phyloP scores from a whole-genome alignment of 2,329 filamentous ascomycete species.

The Pseudocercospora crystallina region DNA sequence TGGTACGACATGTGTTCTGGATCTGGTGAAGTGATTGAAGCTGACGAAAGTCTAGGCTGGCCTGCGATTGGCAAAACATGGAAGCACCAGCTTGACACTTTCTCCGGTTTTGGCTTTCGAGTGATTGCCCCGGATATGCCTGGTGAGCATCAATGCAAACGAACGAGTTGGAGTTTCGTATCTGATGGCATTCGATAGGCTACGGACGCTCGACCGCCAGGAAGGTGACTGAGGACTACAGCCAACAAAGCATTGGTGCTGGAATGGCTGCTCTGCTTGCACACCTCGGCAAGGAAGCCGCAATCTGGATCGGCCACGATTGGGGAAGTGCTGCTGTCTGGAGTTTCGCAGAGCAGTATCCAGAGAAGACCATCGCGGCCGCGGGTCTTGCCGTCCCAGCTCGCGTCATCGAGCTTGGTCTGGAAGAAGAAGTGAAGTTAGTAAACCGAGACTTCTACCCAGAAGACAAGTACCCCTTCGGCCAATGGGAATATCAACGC shows the following conservation, averaged over 20 bases:
- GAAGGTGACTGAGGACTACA: slow-evolving; percentile 33
- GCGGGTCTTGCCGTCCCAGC: slow-evolving; percentile 43
- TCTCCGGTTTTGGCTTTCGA: slow-evolving; percentile 30
- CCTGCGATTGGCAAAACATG: slow-evolving; percentile 38
- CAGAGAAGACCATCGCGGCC: slow-evolving; percentile 34
- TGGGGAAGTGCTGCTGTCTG: slow-evolving; percentile 41
- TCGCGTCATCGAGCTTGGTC: slow-evolving; percentile 42
- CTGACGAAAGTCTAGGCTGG: slow-evolving; percentile 27
- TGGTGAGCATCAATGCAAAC: background rate
- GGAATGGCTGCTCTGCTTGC: slow-evolving; percentile 42
- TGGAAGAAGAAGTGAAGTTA: slow-evolving; percentile 36
- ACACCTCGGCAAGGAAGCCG: slow-evolving; percentile 39
- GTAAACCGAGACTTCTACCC: slow-evolving; percentile 50
- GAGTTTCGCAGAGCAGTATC: slow-evolving; percentile 28
- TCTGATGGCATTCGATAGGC: slow-evolving; percentile 19
- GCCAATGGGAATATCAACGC: slow-evolving; percentile 38
- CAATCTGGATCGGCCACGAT: slow-evolving; percentile 52
- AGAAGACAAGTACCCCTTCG: slow-evolving; percentile 41
- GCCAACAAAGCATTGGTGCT: slow-evolving; percentile 30
- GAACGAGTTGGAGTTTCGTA: background rate
- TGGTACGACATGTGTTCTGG: slow-evolving; percentile 4
- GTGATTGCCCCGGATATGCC: slow-evolving; percentile 37
- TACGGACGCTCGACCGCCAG: slow-evolving; percentile 37
- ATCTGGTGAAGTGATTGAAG: background rate
- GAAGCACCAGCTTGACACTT: slow-evolving; percentile 37